Evolutionary conservation across 1,284 basidiomycete genomes (phyloP).

Genomic region (Puccinia novopanici): DNA sequence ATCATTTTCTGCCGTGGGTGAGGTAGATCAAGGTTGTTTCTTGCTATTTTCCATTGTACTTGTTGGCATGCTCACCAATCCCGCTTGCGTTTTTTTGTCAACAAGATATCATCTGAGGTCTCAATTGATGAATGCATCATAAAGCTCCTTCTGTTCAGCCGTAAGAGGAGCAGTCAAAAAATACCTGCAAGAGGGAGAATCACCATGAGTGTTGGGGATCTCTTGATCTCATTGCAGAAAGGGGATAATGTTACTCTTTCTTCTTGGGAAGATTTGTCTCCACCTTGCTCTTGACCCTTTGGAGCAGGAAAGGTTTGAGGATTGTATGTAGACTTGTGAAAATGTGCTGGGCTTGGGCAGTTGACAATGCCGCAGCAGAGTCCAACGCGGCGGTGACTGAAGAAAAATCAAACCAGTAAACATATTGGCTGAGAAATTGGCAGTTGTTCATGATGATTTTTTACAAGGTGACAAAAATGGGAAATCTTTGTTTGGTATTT

Average conservation of each 20-base stretch:
- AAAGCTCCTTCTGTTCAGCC: slow-evolving; percentile 76
- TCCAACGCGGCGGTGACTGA: slow-evolving; percentile 59
- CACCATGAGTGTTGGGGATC: neutral
- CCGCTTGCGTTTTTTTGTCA: slow-evolving; percentile 52
- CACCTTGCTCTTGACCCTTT: slow-evolving; percentile 87
- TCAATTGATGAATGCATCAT: slow-evolving; percentile 65
- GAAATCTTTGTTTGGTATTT: slow-evolving; percentile 63
- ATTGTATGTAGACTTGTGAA: slow-evolving; percentile 83
- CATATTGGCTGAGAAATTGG: slow-evolving; percentile 67
- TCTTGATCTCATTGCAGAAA: slow-evolving; percentile 2
- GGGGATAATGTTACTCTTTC: slow-evolving; percentile 70
- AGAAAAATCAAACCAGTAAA: slow-evolving; percentile 72
- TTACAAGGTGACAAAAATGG: slow-evolving; percentile 87
- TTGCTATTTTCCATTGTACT: neutral
- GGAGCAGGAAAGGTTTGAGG: slow-evolving; percentile 90
- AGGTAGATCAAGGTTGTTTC: slow-evolving; percentile 10
- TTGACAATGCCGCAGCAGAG: slow-evolving; percentile 62
- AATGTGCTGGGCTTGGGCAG: slow-evolving; percentile 68
- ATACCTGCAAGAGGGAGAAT: slow-evolving; percentile 59
- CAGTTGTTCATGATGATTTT: slow-evolving; percentile 88
- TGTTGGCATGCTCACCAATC: neutral
- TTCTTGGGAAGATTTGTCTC: slow-evolving; percentile 76
- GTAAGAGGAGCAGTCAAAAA: slow-evolving; percentile 88
- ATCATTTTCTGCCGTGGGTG: neutral
- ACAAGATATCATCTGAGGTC: slow-evolving; percentile 56